These are phyloP conservation scores for Fusarium sp. DNA, from an alignment of 2,329 filamentous ascomycete genomes.

Conservation along the genomic window DNA sequence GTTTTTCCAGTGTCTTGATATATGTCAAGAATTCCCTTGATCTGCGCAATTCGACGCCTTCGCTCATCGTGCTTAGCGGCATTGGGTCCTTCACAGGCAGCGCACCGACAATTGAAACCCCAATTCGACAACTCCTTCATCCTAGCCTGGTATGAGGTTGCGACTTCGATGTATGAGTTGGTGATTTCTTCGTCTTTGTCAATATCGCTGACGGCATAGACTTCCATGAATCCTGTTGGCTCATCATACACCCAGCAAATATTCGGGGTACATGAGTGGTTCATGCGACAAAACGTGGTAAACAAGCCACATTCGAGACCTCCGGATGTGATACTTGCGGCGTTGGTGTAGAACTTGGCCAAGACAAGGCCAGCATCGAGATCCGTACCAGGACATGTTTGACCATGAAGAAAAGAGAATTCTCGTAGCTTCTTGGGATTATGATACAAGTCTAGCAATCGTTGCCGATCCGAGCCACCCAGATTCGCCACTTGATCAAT, in stretches of 20 bases:
- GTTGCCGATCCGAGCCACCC: neutral
- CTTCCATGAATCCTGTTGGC: constrained; percentile 10
- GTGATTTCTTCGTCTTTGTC: constrained; percentile 6
- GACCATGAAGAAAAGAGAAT: constrained; percentile 15
- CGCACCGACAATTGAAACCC: constrained; percentile 1
- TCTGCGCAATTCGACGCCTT: constrained; percentile 15
- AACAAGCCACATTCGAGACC: constrained; percentile 16
- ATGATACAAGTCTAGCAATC: constrained; percentile 5
- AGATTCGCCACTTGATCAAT: neutral
- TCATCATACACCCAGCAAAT: constrained; percentile 24
- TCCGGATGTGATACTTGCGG: constrained; percentile 7
- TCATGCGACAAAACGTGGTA: constrained; percentile 22
- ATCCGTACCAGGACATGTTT: constrained; percentile 2
- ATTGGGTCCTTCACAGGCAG: neutral
- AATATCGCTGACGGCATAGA: constrained; percentile 12
- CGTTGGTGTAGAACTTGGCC: constrained; percentile 28
- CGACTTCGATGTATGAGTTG: constrained; percentile 28
- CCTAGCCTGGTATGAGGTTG: neutral
- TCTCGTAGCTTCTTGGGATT: constrained; percentile 19
- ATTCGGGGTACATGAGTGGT: constrained; percentile 24
- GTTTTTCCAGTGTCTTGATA: neutral
- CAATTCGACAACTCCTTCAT: constrained; percentile 13
- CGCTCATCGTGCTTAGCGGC: constrained; percentile 10
- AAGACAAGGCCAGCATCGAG: constrained; percentile 10
- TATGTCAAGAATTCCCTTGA: constrained; percentile 13